Evolutionary conservation across 805 yeast genomes (phyloP), one percentile per base, ranked within the genome.

Genomic region (Millerozyma miso): DNA sequence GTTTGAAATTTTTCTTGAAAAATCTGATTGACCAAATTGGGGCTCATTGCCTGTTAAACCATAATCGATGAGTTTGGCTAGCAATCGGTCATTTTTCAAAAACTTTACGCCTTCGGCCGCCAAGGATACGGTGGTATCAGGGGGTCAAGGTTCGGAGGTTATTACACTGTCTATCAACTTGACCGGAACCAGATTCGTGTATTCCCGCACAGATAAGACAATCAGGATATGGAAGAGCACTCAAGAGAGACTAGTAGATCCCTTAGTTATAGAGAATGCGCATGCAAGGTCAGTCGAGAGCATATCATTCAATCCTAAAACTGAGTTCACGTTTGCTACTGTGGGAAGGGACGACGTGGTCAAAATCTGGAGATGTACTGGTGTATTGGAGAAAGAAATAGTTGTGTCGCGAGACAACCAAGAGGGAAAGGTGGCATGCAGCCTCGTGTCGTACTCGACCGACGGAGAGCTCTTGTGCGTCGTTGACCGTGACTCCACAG

Each of bases 231-330:
- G 77, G 71, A 59, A 56, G 45, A 58, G 59, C 36, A 34, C 20
- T 29, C 50, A 53, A 19, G 64, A 58, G 23, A 48, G 55, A 16
- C 41, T 67, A 19, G 53, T 52, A 3, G 75, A 72, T 31, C 69
- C 74, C 2, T 62, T 65, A 2, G 53, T 54, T 10, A 64, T 79
- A 16, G 73, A 66, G 33, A 58, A 59, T 26, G 65, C 74, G 2
- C 81, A 77, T 47, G 45, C 49, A 3, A 58, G 58, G 37, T 51
- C 67, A 1, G 73, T 73, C 16, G 72, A 68, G 41, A 47, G 66
- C 17, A 45, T 80, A 6, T 50, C 70, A 2, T 80, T 82, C 82
- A 63, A 73, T 37, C 82, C 84, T 0, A 53, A 54, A 15, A 54
- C 65, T 20, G 76, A 77, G 20, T 63, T 64, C 34, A 50, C 63